Conservation (phyloP, 768 basidiomycete species). For the Phlegmacium glaucopus region DNA sequence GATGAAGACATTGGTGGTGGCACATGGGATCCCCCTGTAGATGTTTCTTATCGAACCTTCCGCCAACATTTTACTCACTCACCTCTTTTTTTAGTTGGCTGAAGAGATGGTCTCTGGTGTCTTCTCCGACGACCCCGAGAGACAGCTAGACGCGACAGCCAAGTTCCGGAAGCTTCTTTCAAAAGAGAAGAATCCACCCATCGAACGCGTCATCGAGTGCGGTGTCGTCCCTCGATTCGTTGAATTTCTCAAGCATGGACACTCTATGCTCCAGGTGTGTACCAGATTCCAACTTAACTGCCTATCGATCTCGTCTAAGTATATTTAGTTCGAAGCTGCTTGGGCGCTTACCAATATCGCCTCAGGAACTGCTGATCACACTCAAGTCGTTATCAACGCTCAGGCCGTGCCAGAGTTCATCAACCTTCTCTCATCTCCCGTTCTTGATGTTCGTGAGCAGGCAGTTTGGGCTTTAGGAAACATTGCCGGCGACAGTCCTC, state of each 20-base stretch:
- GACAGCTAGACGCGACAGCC: slow-evolving; percentile 94
- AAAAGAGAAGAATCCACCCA: slow-evolving; percentile 99
- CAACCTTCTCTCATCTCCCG: slow-evolving; percentile 89
- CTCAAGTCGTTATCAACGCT: slow-evolving; percentile 94
- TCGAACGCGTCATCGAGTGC: slow-evolving; percentile 97
- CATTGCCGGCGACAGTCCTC: slow-evolving; percentile 97
- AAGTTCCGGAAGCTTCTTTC: slow-evolving; percentile 98
- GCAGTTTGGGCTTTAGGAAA: slow-evolving; percentile 99
- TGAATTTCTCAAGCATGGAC: slow-evolving; percentile 79
- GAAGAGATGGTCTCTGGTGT: slow-evolving; percentile 93
- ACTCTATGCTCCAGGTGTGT: slow-evolving; percentile 81
- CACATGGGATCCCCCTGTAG: slow-evolving; percentile 77
- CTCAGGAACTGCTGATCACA: slow-evolving; percentile 97
- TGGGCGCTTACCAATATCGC: slow-evolving; percentile 99
- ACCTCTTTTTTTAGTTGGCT: slow-evolving; percentile 50
- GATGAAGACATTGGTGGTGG: slow-evolving; percentile 82
- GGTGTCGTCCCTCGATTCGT: slow-evolving; percentile 97
- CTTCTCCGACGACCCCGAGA: slow-evolving; percentile 87
- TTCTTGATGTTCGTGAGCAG: slow-evolving; percentile 97
- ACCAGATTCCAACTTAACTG: slow-evolving; percentile 4
- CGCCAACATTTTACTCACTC: slow-evolving; percentile 8
- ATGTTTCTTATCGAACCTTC: slow-evolving; percentile 22
- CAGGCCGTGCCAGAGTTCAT: slow-evolving; percentile 97
- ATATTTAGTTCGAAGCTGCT: slow-evolving; percentile 85
- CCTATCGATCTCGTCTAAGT: slow-evolving; percentile 1